A percentile compares a stretch with the other conserved stretches of the same genome.
Conservation (phyloP, 2,329 filamentous ascomycete species). For the Pyrenochaeta sp. region DNA sequence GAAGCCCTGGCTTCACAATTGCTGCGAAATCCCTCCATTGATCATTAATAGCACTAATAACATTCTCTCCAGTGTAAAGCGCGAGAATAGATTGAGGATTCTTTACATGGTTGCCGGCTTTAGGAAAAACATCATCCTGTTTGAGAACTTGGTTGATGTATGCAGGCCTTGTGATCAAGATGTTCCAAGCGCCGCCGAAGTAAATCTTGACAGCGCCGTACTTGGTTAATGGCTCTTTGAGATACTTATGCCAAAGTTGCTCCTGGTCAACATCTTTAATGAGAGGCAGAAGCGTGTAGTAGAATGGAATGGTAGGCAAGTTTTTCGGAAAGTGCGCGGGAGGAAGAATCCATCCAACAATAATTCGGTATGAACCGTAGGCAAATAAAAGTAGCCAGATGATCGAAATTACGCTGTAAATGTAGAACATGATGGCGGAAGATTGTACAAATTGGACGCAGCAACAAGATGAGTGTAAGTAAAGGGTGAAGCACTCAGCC, state of each 20-base stretch:
- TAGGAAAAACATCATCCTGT: constrained; percentile 26
- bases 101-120: constrained; percentile 28
- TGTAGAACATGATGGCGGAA: too few species aligned
- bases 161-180: constrained; percentile 54
- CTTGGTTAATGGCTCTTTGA: constrained; percentile 43
- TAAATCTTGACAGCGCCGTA: constrained; percentile 57
- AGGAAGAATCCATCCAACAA: constrained; percentile 6
- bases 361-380: neutral
- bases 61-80: constrained; percentile 25
- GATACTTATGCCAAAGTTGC: constrained; percentile 46
- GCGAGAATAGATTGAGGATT: constrained; percentile 27
- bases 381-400: too few species aligned
- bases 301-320: constrained; percentile 53
- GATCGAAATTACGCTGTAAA: too few species aligned
- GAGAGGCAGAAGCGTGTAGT: constrained; percentile 50
- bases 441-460: too few species aligned
- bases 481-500: too few species aligned
- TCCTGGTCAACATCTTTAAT: constrained; percentile 52
- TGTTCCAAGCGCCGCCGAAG: constrained; percentile 57
- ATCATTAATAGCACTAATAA: constrained; percentile 26
- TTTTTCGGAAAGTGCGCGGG: constrained; percentile 26
- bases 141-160: constrained; percentile 49
- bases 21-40: constrained; percentile 20
- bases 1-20: constrained; percentile 25
- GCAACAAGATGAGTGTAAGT: too few species aligned